Conservation (phyloP, 805 yeast species). For the Sugiyamaella lignohabitans region DNA sequence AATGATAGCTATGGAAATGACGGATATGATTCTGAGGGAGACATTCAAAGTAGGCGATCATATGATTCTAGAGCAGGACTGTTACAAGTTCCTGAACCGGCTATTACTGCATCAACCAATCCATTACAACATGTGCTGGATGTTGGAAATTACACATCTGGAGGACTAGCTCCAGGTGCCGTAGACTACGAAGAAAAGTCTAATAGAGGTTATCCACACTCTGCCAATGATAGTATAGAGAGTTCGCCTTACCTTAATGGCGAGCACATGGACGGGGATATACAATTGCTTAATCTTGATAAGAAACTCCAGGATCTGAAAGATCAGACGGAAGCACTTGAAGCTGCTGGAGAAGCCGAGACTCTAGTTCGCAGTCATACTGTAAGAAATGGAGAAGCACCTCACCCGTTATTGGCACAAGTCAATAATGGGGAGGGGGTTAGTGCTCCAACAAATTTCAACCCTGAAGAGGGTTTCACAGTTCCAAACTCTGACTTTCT, state of each 20-base stretch:
- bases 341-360: conserved; percentile 17
- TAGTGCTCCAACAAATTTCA: background rate
- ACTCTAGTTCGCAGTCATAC: conserved; percentile 18
- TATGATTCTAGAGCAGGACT: conserved; percentile 8
- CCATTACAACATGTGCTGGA: conserved; percentile 21
- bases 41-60: conserved; percentile 1
- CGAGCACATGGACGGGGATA: conserved; percentile 15
- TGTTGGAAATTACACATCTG: conserved; percentile 25
- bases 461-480: conserved; percentile 2
- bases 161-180: conserved; percentile 33
- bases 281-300: conserved; percentile 22
- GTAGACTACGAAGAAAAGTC: conserved; percentile 9
- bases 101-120: conserved; percentile 4
- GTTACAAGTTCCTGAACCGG: conserved; percentile 6
- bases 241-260: background rate
- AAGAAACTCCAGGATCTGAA: conserved; percentile 11
- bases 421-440: no score
- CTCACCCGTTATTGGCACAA: no score
- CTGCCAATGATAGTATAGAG: background rate
- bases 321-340: conserved; percentile 12
- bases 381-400: background rate
- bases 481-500: conserved; percentile 17
- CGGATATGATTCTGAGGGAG: background rate
- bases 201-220: background rate
- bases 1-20: no score